Percentiles rank a stretch among this genome's conserved stretches.
These are phyloP conservation scores for Zalerion maritima DNA, from an alignment of 495 filamentous ascomycete genomes.

Conservation along the genomic window DNA sequence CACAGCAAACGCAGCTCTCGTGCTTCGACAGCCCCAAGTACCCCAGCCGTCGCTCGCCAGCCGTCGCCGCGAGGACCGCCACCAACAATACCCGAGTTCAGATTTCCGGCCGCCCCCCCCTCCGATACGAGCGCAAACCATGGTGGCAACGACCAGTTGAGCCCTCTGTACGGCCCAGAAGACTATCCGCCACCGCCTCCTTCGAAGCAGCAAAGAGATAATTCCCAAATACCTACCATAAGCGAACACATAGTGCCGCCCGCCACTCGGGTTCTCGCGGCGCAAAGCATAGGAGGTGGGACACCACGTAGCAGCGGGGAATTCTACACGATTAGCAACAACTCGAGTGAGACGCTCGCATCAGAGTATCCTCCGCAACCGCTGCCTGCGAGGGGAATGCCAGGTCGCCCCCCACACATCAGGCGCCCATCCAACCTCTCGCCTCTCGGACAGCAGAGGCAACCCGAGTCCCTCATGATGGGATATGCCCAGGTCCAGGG, in stretches of 20 bases:
- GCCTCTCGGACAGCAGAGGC: slow-evolving; percentile 25
- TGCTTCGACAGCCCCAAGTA: slow-evolving; percentile 23
- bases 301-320: slow-evolving; percentile 83
- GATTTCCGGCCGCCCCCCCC: slow-evolving; percentile 44
- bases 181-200: slow-evolving; percentile 6
- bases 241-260: slow-evolving; percentile 43
- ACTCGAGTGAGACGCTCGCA: slow-evolving; percentile 81
- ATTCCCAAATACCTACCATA: slow-evolving; percentile 24
- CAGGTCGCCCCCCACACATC: slow-evolving; percentile 39
- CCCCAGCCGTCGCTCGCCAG: slow-evolving; percentile 17
- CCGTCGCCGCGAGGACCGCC: slow-evolving; percentile 20
- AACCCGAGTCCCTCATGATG: slow-evolving; percentile 81
- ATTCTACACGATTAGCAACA: slow-evolving; percentile 86
- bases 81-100: slow-evolving; percentile 46
- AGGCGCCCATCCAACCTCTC: slow-evolving; percentile 48
- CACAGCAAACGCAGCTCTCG: slow-evolving; percentile 21
- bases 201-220: neutral
- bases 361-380: slow-evolving; percentile 72
- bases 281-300: slow-evolving; percentile 47
- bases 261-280: slow-evolving; percentile 55
- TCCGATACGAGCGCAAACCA: slow-evolving; percentile 11
- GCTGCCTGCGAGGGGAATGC: slow-evolving; percentile 15
- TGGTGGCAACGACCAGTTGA: slow-evolving; percentile 16
- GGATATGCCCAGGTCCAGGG: slow-evolving; percentile 93
- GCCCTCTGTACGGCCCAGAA: slow-evolving; percentile 20